Base-by-base conservation (phyloP, 1,284 basidiomycete species). In the Leccinum fallax region DNA sequence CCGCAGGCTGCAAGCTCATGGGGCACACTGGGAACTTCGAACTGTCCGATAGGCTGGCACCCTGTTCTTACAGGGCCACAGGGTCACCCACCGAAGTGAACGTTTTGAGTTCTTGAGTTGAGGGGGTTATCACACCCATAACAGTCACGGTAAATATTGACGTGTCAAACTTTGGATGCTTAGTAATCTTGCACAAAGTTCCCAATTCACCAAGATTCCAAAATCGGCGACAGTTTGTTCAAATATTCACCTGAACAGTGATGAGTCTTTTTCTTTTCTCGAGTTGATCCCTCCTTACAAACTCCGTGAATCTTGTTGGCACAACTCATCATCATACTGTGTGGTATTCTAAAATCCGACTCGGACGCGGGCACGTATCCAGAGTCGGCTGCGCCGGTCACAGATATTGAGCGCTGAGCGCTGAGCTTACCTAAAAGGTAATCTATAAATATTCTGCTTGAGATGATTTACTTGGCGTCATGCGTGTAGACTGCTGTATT, bases 401-500 rank as follows among this genome's bases (percentile, higher is more conserved):
- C 13, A 36, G 13, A 15, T 36, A 32, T 32, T 32, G 30, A 32
- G 30, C 30, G 30, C 30, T 34, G 32, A 34, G 32, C 32, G 11
- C 34, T 36, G 59, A 43, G 49, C 61, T 24, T 30, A 24, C 58
- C 53, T 30, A 67, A 56, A 32, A 13, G 40, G 57, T 16, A 32
- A 57, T 36, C 26, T 53, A 38, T 68, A 48, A 52, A 53, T 57
- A 46, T 34, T 30, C 21, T 48, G 8, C 46, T 21, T 46, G 10
- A 28, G 16, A 24, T 24, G 4, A 4, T 53, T 40, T 34, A 8
- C 65, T 66, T 55, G 62, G 58, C 66, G 10, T 19, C n/a, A 8
- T 26, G 26, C 24, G 3, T 38, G 36, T 15, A 38, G 36, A 38
- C 43, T 46, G 11, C 26, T 59, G 55, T 67, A 71, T 59, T 54